A percentile compares a stretch with the other conserved stretches of the same genome.
Conservation (phyloP, 2,329 filamentous ascomycete species). For the Penicillium sp. region DNA sequence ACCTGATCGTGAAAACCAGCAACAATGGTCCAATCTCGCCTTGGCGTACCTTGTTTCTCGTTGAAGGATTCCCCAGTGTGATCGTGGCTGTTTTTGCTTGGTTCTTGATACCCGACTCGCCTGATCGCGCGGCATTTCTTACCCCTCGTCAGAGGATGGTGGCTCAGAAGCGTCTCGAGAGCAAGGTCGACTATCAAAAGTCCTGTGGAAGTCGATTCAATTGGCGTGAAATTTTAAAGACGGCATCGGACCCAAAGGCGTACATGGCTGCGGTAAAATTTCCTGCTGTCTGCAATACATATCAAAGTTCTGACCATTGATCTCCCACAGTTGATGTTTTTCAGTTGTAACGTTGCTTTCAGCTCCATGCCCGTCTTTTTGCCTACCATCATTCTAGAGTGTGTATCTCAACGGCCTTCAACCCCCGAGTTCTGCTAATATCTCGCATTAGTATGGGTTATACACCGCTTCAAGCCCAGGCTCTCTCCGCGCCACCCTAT, state of each 20-base stretch:
- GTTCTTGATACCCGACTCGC: slow-evolving; percentile 74
- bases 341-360: slow-evolving; percentile 85
- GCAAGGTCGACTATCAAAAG: slow-evolving; percentile 43
- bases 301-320: not conserved
- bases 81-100: slow-evolving; percentile 73
- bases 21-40: slow-evolving; percentile 68
- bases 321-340: slow-evolving; percentile 66
- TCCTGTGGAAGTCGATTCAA: slow-evolving; percentile 46
- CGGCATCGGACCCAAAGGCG: slow-evolving; percentile 65
- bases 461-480: slow-evolving; percentile 67
- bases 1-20: slow-evolving; percentile 72
- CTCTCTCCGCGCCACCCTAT: slow-evolving; percentile 78
- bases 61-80: slow-evolving; percentile 84
- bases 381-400: slow-evolving; percentile 72
- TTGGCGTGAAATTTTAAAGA: slow-evolving; percentile 58
- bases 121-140: slow-evolving; percentile 65
- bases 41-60: slow-evolving; percentile 81
- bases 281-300: not conserved
- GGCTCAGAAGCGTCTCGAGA: slow-evolving; percentile 67
- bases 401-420: slow-evolving; percentile 12
- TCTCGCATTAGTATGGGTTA: slow-evolving; percentile 63
- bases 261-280: slow-evolving; percentile 67
- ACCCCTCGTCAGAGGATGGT: slow-evolving; percentile 66
- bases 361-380: slow-evolving; percentile 85
- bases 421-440: not conserved